Evolutionary conservation across 1,284 basidiomycete species (phyloP).

Genomic region (Coriolopsis trogii): DNA sequence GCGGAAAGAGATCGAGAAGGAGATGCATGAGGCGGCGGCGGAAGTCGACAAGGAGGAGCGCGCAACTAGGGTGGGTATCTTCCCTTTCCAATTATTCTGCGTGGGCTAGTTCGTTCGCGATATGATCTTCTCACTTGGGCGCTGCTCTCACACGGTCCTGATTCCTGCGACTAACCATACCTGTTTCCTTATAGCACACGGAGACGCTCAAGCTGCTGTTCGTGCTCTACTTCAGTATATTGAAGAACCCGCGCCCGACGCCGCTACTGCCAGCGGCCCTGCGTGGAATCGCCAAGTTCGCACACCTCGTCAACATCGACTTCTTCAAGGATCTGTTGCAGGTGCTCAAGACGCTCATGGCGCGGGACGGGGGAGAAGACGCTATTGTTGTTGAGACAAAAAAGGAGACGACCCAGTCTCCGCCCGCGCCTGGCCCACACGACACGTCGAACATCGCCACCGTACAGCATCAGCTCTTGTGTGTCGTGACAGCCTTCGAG

Average conservation of each 20-base stretch:
- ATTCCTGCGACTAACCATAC: constrained; percentile 10
- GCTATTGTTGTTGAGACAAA: constrained; percentile 30
- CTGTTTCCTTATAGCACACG: constrained; percentile 70
- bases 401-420: constrained; percentile 23
- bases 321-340: constrained; percentile 96
- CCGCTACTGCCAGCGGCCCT: constrained; percentile 88
- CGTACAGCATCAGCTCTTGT: constrained; percentile 74
- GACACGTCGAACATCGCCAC: constrained; percentile 31
- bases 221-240: constrained; percentile 95
- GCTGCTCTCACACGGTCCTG: constrained; percentile 10
- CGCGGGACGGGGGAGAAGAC: constrained; percentile 41
- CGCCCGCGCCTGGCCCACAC: constrained; percentile 38
- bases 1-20: constrained; percentile 83
- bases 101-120: constrained; percentile 11
- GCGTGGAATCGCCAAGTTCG: constrained; percentile 90
- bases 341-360: constrained; percentile 82
- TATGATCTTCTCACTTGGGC: constrained; percentile 20
- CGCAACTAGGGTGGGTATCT: constrained; percentile 62
- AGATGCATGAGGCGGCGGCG: constrained; percentile 93
- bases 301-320: constrained; percentile 97
- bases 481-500: constrained; percentile 95
- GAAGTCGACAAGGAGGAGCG: constrained; percentile 94
- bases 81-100: constrained; percentile 26
- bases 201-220: constrained; percentile 98
- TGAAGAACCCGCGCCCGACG: constrained; percentile 86